A percentile compares a stretch with the other conserved stretches of the same genome.
phyloP scores from a whole-genome alignment of 2,329 filamentous ascomycete species.

The Aspergillus sp. region DNA sequence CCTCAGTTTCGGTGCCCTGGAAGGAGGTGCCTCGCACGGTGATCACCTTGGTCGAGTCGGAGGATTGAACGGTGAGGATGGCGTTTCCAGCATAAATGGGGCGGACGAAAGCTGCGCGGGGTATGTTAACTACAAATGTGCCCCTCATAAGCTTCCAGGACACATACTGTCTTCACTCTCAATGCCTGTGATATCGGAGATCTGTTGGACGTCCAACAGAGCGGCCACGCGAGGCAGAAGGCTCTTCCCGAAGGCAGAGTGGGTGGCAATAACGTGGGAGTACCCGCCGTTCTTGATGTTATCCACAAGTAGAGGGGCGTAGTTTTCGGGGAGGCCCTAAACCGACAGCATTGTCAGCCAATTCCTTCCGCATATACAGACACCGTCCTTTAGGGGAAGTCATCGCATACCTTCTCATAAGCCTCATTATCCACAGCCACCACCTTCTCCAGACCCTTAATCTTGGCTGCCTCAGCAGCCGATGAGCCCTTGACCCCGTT shows the following conservation, averaged over 20 bases:
- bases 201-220: constrained; percentile 81
- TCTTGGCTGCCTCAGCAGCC: constrained; percentile 78
- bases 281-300: constrained; percentile 95
- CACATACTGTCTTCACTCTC: constrained; percentile 72
- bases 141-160: neutral
- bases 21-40: constrained; percentile 93
- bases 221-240: constrained; percentile 85
- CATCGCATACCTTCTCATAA: constrained; percentile 69
- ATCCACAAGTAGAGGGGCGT: constrained; percentile 82
- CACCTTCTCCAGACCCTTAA: constrained; percentile 85
- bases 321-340: constrained; percentile 86
- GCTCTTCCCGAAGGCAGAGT: constrained; percentile 96
- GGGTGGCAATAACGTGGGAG: constrained; percentile 81
- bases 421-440: constrained; percentile 78
- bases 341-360: constrained; percentile 4
- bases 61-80: constrained; percentile 88
- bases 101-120: constrained; percentile 63
- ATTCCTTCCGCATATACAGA: neutral
- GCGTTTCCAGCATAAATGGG: constrained; percentile 98
- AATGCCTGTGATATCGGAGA: constrained; percentile 83
- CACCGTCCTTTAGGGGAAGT: neutral
- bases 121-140: constrained; percentile 11
- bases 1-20: constrained; percentile 60
- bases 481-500: constrained; percentile 60
- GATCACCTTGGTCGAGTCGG: constrained; percentile 75